Percentiles rank a stretch among this genome's conserved stretches.
phyloP scores from a whole-genome alignment of 73 alveolate genomes.

The Tetrahymena elliotti region DNA sequence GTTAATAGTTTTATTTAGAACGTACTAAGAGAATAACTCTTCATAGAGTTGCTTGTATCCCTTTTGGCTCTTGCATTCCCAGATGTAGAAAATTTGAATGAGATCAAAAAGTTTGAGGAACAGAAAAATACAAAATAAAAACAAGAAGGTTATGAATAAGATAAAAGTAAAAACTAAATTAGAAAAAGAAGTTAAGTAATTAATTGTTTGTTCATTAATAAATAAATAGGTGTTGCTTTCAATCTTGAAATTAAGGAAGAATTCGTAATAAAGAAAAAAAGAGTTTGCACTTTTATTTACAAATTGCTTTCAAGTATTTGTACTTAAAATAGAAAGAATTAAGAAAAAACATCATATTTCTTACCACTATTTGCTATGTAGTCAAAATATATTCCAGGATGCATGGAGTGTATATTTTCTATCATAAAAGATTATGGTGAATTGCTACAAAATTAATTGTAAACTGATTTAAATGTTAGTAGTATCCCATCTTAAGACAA shows the following conservation, averaged over 20 bases:
- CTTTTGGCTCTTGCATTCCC: slow-evolving; percentile 22
- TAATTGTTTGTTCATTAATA: neutral
- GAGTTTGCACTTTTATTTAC: slow-evolving; percentile 25
- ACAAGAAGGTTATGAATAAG: neutral
- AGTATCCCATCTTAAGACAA: neutral
- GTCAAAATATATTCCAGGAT: slow-evolving; percentile 10
- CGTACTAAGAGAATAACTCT: slow-evolving; percentile 30
- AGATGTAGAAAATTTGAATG: neutral
- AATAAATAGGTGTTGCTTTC: neutral
- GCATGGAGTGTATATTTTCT: slow-evolving; percentile 18
- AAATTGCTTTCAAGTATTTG: slow-evolving; percentile 27
- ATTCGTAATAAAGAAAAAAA: slow-evolving; percentile 13
- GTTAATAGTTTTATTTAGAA: slow-evolving; percentile 24
- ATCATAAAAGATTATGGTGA: slow-evolving; percentile 39
- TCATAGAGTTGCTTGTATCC: slow-evolving; percentile 20
- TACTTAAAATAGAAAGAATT: neutral
- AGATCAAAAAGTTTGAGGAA: slow-evolving; percentile 6
- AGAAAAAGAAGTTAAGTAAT: neutral
- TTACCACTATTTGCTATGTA: slow-evolving; percentile 26
- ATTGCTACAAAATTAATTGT: neutral
- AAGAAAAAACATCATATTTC: slow-evolving; percentile 9
- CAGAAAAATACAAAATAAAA: slow-evolving; percentile 1
- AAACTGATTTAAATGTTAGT: neutral
- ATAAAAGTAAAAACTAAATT: neutral
- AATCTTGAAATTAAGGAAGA: slow-evolving; percentile 16